These are phyloP conservation scores for Mesostigma viride DNA, from an alignment of 139 green algal species.

Conservation along the genomic window DNA sequence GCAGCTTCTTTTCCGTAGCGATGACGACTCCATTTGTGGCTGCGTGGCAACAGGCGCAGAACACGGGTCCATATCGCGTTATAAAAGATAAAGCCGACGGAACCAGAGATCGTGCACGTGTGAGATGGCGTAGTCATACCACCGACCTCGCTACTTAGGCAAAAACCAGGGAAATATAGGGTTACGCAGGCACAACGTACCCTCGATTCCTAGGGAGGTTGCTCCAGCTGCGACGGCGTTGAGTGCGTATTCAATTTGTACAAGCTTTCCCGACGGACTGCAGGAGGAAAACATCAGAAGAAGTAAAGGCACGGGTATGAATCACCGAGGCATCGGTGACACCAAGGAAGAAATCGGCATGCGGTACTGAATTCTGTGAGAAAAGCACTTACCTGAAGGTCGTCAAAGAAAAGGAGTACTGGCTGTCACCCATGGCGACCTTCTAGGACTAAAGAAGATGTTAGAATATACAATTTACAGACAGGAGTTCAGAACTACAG, in stretches of 20 bases:
- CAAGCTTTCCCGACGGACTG: slow-evolving; percentile 87
- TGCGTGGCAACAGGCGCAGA: too few species aligned
- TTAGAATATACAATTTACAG: too few species aligned
- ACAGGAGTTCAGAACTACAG: too few species aligned
- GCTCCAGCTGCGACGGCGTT: slow-evolving; percentile 82
- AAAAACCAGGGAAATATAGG: background rate
- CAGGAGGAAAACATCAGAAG: background rate
- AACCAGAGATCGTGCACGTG: too few species aligned
- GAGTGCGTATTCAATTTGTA: slow-evolving; percentile 95
- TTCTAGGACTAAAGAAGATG: too few species aligned
- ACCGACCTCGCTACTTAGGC: background rate
- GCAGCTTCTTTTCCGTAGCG: slow-evolving; percentile 96
- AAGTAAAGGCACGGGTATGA: background rate
- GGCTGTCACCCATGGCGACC: slow-evolving; percentile 33
- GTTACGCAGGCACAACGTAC: slow-evolving; percentile 2
- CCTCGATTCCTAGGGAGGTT: slow-evolving; percentile 89
- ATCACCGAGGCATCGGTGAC: background rate
- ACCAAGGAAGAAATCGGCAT: background rate
- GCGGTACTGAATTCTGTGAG: background rate
- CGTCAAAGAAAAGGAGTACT: slow-evolving; percentile 92
- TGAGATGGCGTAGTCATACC: background rate
- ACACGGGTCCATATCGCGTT: too few species aligned
- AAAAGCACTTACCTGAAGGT: slow-evolving; percentile 69
- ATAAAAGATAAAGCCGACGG: too few species aligned
- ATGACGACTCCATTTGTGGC: slow-evolving; percentile 95